Evolutionary conservation across 768 basidiomycete species (phyloP).

Genomic region (Steccherinum ochraceum): DNA sequence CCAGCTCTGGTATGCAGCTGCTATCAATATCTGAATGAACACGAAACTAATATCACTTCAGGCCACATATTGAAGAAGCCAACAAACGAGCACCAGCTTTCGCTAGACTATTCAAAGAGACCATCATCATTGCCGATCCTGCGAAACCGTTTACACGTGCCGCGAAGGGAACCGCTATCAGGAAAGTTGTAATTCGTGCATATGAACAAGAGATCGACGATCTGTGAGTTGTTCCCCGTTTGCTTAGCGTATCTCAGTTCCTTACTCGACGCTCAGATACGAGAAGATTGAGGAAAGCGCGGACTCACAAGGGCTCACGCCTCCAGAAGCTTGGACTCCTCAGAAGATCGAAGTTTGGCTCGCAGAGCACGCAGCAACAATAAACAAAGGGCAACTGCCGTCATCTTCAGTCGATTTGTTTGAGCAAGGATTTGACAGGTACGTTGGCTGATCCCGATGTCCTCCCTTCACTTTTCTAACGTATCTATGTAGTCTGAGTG

Average conservation of each 20-base stretch:
- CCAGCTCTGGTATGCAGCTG: constrained; percentile 9
- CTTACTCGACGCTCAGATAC: background rate
- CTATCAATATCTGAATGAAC: background rate
- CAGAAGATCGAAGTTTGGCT: background rate
- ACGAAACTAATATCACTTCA: background rate
- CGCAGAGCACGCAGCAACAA: background rate
- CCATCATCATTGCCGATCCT: constrained; percentile 16
- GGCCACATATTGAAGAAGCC: constrained; percentile 16
- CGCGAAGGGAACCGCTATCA: constrained; percentile 12
- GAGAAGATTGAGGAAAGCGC: background rate
- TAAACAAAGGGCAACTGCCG: background rate
- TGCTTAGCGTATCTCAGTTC: background rate
- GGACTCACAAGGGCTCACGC: background rate
- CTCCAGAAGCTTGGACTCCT: background rate
- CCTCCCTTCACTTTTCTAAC: background rate
- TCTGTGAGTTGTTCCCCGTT: constrained; percentile 6
- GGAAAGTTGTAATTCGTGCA: constrained; percentile 6
- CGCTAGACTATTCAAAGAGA: constrained; percentile 20
- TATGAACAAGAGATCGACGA: constrained; percentile 13
- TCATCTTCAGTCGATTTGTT: constrained; percentile 16
- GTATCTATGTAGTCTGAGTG: constrained; percentile 4
- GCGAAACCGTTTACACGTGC: constrained; percentile 14
- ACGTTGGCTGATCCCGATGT: too few relatives aligned
- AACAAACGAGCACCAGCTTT: constrained; percentile 14
- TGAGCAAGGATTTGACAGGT: constrained; percentile 34